These are phyloP conservation scores for Kwoniella europaea DNA, from an alignment of 768 basidiomycete species.

Conservation along the genomic window DNA sequence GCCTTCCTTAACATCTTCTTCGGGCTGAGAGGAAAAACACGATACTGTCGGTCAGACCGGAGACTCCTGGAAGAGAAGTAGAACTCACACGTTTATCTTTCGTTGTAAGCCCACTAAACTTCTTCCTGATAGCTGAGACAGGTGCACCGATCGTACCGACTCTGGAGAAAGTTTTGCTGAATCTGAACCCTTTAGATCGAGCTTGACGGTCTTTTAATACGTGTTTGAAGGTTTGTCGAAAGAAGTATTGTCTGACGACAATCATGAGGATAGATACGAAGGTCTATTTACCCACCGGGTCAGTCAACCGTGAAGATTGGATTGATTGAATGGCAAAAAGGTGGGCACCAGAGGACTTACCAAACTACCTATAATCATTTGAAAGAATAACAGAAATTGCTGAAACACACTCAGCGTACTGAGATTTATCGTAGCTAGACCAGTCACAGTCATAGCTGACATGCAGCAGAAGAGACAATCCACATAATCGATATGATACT, in stretches of 20 bases:
- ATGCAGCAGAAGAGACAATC: constrained; percentile 58
- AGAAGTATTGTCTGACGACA: constrained; percentile 56
- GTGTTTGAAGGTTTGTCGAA: constrained; percentile 52
- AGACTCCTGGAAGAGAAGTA: no score
- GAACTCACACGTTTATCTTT: constrained; percentile 19
- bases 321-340: neutral
- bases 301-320: no score
- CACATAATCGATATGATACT: constrained; percentile 57
- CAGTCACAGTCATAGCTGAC: constrained; percentile 58
- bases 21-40: neutral
- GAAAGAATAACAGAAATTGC: constrained; percentile 58
- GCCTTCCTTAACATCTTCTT: neutral
- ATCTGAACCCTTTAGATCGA: constrained; percentile 28
- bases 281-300: constrained; percentile 15
- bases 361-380: constrained; percentile 65
- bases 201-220: constrained; percentile 47
- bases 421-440: constrained; percentile 58
- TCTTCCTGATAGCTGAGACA: constrained; percentile 32
- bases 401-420: constrained; percentile 55
- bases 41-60: neutral
- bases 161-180: constrained; percentile 41
- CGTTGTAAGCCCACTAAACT: constrained; percentile 31
- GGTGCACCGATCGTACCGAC: constrained; percentile 31
- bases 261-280: constrained; percentile 58
- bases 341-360: constrained; percentile 28